phyloP scores from a whole-genome alignment of 257 asterid genomes.

The Nicotiana noctiflora region DNA sequence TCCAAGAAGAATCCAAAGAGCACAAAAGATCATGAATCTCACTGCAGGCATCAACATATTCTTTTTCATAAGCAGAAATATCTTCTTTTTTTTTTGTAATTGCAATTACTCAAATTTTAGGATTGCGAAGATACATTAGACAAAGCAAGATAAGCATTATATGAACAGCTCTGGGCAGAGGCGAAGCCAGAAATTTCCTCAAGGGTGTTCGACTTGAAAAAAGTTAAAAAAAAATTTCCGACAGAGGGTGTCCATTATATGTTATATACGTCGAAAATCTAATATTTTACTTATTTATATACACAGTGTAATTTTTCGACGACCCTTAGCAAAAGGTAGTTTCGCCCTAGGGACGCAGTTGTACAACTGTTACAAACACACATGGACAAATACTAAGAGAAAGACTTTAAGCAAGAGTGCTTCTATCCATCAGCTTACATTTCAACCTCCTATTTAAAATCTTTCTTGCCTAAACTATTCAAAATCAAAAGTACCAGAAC shows the following conservation, averaged over 20 bases:
- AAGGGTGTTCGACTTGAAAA: too few relatives aligned
- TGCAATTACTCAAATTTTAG: neutral
- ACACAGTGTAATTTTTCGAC: too few relatives aligned
- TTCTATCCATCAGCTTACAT: neutral
- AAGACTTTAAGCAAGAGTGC: neutral
- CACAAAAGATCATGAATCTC: constrained; percentile 68
- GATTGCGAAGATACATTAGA: neutral
- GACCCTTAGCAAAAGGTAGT: too few relatives aligned
- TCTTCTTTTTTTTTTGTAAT: neutral
- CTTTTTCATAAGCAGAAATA: neutral
- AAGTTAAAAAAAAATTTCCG: too few relatives aligned
- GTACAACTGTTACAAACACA: neutral
- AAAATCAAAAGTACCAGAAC: neutral
- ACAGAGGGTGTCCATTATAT: too few relatives aligned
- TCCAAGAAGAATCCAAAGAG: constrained; percentile 67
- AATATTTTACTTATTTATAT: too few relatives aligned
- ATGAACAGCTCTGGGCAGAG: too few relatives aligned
- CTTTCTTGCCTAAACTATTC: neutral
- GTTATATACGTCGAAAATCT: too few relatives aligned
- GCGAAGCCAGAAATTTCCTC: neutral
- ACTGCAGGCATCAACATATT: constrained; percentile 32
- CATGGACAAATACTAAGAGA: neutral
- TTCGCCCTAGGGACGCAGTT: neutral
- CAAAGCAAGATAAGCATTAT: neutral
- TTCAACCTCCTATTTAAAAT: too few relatives aligned